Base-by-base conservation (phyloP, 2,329 filamentous ascomycete species). In the Fusarium sp. region DNA sequence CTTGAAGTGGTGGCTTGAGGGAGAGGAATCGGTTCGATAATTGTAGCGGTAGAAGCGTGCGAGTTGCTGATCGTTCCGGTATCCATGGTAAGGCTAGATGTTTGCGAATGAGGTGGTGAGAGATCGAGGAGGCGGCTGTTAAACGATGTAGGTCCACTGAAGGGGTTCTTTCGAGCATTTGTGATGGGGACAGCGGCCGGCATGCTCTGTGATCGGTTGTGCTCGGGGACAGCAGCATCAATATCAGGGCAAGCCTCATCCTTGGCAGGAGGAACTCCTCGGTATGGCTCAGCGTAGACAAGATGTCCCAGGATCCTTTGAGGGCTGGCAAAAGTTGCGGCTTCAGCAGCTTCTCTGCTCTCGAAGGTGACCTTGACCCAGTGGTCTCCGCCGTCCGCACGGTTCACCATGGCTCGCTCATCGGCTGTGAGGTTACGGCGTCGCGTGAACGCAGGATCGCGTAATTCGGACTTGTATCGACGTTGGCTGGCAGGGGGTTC, bases 281-380 rank as follows among this genome's bases (percentile, higher is more conserved):
- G 84, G 78, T 92, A 94, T 30, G 85, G 83, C 80, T 94, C 91
- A 40, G 91, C 92, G 74, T 88, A 89, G 27, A 94, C 89, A 14
- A 91, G 79, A 76, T 92, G 85, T 13, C 92, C 92, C 58, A 92
- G 83, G 65, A 94, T 88, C 63, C 86, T 86, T 79, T 94, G 90
- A 0, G 92, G 92, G 54, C 91, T 93, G 57, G 88, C 87, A 76
- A 87, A 91, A 44, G 90, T 81, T 24, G 92, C 92, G 13, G 88
- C 84, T 63, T 92, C 90, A 22, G 91, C 92, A 3, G 91, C 90
- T 71, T 91, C 87, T 51, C 86, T 85, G 44, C 90, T 92, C 80
- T 94, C 92, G 75, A 94, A 94, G 1, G 92, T 94, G 58, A 94
- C 85, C 79, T 94, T 94, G 74, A 98, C 94, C 95, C 95, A 98